Percentiles rank a stretch among this genome's conserved stretches.
Conservation (phyloP, 495 filamentous ascomycete genomes). For the Neurospora sp. region DNA sequence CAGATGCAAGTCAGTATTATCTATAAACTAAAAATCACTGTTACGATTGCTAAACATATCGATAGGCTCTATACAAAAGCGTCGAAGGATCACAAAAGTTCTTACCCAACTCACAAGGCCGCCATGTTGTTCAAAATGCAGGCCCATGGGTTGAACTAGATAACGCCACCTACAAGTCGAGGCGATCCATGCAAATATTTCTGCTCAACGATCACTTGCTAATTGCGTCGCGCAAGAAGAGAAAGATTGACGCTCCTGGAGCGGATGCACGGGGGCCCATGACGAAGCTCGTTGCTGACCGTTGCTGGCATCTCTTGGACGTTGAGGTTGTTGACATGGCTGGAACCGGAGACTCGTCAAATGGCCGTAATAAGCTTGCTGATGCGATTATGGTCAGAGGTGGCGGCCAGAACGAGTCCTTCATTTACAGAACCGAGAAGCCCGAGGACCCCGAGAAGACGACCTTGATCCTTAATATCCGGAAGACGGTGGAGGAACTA, state of each 20-base stretch:
- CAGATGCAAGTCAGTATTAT: conserved; percentile 51
- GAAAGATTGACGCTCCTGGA: conserved; percentile 61
- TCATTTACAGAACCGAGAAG: conserved; percentile 82
- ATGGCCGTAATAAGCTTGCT: conserved; percentile 55
- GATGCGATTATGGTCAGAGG: conserved; percentile 84
- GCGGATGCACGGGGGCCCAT: conserved; percentile 48
- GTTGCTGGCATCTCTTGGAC: conserved; percentile 90
- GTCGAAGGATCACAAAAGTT: conserved; percentile 97
- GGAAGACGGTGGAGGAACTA: conserved; percentile 85
- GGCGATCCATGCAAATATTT: conserved; percentile 76
- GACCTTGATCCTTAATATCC: conserved; percentile 72
- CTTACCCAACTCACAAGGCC: conserved; percentile 77
- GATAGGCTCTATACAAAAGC: conserved; percentile 70
- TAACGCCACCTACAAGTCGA: conserved; percentile 88
- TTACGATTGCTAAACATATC: background rate
- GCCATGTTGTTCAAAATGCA: conserved; percentile 85
- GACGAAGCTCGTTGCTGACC: conserved; percentile 78
- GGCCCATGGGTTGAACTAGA: conserved; percentile 92
- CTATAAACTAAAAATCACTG: background rate
- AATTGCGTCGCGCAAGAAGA: conserved; percentile 83
- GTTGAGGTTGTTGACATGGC: conserved; percentile 87
- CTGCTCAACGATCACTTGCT: conserved; percentile 92
- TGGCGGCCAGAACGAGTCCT: conserved; percentile 73
- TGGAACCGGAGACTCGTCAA: conserved; percentile 45
- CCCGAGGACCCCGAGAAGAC: conserved; percentile 63